phyloP scores from a whole-genome alignment of 352 stramenopile genomes.

The Pythium aquatile region DNA sequence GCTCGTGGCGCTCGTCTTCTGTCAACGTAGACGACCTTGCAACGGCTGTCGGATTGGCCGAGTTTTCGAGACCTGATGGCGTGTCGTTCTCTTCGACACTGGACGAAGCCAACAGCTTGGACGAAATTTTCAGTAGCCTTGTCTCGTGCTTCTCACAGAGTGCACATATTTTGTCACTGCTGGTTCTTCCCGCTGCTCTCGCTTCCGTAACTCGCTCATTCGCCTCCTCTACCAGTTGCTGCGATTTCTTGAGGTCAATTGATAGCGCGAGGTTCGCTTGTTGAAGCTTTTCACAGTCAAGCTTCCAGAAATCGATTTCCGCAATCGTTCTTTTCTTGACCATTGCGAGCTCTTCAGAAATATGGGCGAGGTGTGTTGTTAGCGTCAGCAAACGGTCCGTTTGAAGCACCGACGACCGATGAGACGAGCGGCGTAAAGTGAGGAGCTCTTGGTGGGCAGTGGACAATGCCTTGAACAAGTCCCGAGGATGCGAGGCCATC shows the following conservation, averaged over 20 bases:
- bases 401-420: slow-evolving; percentile 51
- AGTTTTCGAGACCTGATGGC: background rate
- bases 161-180: slow-evolving; percentile 23
- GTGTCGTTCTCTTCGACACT: slow-evolving; percentile 2
- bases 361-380: slow-evolving; percentile 59
- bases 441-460: slow-evolving; percentile 44
- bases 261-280: slow-evolving; percentile 44
- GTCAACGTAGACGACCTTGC: slow-evolving; percentile 21
- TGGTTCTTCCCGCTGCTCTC: background rate
- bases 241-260: slow-evolving; percentile 33
- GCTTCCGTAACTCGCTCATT: slow-evolving; percentile 12
- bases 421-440: slow-evolving; percentile 43
- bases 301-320: slow-evolving; percentile 64
- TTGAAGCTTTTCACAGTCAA: slow-evolving; percentile 67
- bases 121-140: slow-evolving; percentile 48
- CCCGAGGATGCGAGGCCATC: slow-evolving; percentile 54
- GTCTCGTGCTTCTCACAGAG: slow-evolving; percentile 59
- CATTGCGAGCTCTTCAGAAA: slow-evolving; percentile 69
- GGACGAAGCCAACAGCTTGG: slow-evolving; percentile 29
- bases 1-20: slow-evolving; percentile 35
- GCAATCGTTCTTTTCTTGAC: slow-evolving; percentile 55
- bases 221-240: slow-evolving; percentile 33
- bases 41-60: no score
- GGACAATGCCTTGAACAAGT: slow-evolving; percentile 62
- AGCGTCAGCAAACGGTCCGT: slow-evolving; percentile 61